These are phyloP conservation scores for Coemansia sp. DNA, from an alignment of 192 early-diverging fungal species.

Conservation along the genomic window DNA sequence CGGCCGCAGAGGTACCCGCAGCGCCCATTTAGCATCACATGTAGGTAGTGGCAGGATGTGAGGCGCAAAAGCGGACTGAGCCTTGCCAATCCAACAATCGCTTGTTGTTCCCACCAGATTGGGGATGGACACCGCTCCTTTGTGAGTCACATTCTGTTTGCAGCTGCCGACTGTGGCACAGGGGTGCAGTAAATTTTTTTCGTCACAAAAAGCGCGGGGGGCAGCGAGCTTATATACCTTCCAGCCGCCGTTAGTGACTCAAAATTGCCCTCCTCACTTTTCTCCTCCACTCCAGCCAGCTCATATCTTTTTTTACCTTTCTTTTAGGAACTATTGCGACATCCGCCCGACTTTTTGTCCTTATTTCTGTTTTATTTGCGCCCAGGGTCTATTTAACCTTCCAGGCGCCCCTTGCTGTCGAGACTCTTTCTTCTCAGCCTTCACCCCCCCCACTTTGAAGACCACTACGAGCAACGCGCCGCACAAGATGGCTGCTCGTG, in stretches of 20 bases:
- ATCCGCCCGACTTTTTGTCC: neutral
- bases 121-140: neutral
- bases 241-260: slow-evolving; percentile 15
- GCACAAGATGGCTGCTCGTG: slow-evolving; percentile 52
- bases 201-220: neutral
- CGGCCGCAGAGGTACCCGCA: slow-evolving; percentile 4
- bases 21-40: slow-evolving; percentile 5
- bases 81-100: neutral
- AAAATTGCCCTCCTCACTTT: slow-evolving; percentile 1
- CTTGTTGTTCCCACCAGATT: neutral
- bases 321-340: neutral
- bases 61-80: neutral
- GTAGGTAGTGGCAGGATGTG: neutral
- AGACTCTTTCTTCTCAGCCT: slow-evolving; percentile 18
- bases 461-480: slow-evolving; percentile 33
- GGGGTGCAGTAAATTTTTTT: slow-evolving; percentile 15
- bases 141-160: neutral
- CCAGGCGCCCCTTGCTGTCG: slow-evolving; percentile 19
- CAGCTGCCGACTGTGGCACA: neutral
- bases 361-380: slow-evolving; percentile 22
- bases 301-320: slow-evolving; percentile 1
- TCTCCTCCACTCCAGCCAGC: slow-evolving; percentile 10
- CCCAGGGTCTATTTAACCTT: slow-evolving; percentile 14
- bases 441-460: slow-evolving; percentile 37
- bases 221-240: too few relatives aligned